Percentiles rank a stretch among this genome's conserved stretches.
These are phyloP conservation scores for Pseudophaeomoniella oleicola DNA, from an alignment of 2,329 filamentous ascomycete species.

Conservation along the genomic window DNA sequence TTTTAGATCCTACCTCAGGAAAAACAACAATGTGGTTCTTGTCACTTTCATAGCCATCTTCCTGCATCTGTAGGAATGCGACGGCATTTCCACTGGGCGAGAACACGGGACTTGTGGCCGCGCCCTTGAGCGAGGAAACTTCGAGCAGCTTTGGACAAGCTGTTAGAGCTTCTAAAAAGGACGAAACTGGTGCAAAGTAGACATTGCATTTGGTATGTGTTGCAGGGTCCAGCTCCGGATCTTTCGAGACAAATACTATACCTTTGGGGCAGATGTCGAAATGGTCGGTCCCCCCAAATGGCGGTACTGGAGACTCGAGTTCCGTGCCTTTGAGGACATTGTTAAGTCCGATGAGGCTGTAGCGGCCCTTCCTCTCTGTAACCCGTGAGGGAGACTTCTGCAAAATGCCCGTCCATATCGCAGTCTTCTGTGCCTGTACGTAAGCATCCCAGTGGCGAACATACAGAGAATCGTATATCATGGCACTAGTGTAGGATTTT, in stretches of 20 bases:
- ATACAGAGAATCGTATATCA: conserved; percentile 35
- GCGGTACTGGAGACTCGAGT: conserved; percentile 32
- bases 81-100: conserved; percentile 28
- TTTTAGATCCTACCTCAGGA: conserved; percentile 24
- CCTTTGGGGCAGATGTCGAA: conserved; percentile 31
- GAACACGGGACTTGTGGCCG: conserved; percentile 29
- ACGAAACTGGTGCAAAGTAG: conserved; percentile 29
- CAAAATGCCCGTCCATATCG: conserved; percentile 34
- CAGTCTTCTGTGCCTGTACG: conserved; percentile 31
- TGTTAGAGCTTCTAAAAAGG: conserved; percentile 21
- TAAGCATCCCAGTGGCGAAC: conserved; percentile 40
- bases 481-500: conserved; percentile 29
- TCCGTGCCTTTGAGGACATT: conserved; percentile 25
- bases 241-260: conserved; percentile 31
- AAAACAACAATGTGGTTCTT: conserved; percentile 29
- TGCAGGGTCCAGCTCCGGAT: conserved; percentile 28
- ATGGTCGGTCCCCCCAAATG: conserved; percentile 30
- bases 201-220: conserved; percentile 30
- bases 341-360: conserved; percentile 23
- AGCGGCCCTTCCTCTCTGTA: conserved; percentile 20
- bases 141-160: conserved; percentile 18
- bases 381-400: conserved; percentile 23
- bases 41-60: conserved; percentile 32
- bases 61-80: conserved; percentile 27
- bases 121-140: conserved; percentile 21